These are phyloP conservation scores for Magnaporthiopsis rhizophila DNA, from an alignment of 2,329 filamentous ascomycete species.

Conservation along the genomic window DNA sequence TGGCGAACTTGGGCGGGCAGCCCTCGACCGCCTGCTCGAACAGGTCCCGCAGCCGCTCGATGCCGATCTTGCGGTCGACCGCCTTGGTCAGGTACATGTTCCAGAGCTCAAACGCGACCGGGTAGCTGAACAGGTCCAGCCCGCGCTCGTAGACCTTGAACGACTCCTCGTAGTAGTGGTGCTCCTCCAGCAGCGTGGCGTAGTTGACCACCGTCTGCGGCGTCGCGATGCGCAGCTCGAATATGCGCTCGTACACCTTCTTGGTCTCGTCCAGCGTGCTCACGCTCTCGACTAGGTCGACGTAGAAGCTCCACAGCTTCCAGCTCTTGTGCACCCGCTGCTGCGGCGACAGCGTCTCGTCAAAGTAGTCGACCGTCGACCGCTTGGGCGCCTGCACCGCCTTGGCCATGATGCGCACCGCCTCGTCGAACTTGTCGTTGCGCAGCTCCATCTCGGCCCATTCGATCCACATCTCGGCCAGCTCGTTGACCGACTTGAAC, in stretches of 20 bases:
- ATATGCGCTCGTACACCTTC: slow-evolving; percentile 94
- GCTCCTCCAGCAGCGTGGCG: slow-evolving; percentile 87
- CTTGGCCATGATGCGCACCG: slow-evolving; percentile 93
- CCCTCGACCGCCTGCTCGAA: slow-evolving; percentile 97
- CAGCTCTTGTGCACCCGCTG: slow-evolving; percentile 98
- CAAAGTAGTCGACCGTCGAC: slow-evolving; percentile 98
- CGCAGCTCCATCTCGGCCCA: slow-evolving; percentile 98
- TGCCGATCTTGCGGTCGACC: slow-evolving; percentile 90
- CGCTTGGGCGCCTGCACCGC: slow-evolving; percentile 94
- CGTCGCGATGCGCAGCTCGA: slow-evolving; percentile 94
- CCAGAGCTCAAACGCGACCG: slow-evolving; percentile 97
- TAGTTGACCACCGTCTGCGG: slow-evolving; percentile 99
- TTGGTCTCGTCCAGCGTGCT: slow-evolving; percentile 84
- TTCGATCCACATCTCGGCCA: slow-evolving; percentile 98
- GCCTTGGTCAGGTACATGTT: slow-evolving; percentile 97
- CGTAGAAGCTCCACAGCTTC: slow-evolving; percentile 99
- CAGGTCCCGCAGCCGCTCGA: slow-evolving; percentile 86
- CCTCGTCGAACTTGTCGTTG: slow-evolving; percentile 91
- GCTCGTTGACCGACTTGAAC: slow-evolving; percentile 93
- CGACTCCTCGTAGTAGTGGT: slow-evolving; percentile 92
- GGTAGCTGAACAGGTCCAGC: slow-evolving; percentile 96
- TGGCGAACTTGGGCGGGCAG: slow-evolving; percentile 91
- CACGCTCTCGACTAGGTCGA: slow-evolving; percentile 93
- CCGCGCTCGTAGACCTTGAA: slow-evolving; percentile 98
- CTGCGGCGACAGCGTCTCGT: slow-evolving; percentile 87